Percentiles rank a stretch among this genome's conserved stretches.
Evolutionary conservation across 306 rosid genomes (phyloP).

Genomic region (Argentina anserina): DNA sequence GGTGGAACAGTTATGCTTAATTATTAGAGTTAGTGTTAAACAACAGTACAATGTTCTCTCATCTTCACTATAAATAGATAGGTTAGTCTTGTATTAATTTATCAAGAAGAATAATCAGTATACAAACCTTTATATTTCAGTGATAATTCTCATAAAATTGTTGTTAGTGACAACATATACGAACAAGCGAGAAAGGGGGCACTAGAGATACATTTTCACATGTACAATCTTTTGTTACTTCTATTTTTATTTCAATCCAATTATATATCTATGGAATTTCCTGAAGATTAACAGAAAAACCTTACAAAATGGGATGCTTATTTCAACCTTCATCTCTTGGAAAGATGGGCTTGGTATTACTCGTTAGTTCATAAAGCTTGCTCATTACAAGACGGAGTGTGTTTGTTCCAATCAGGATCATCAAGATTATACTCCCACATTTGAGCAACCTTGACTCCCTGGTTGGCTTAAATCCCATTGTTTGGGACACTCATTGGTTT

Average conservation of each 20-base stretch:
- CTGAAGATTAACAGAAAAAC: neutral
- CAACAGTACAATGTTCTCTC: no score
- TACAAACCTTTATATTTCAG: no score
- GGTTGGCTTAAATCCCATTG: conserved; percentile 19
- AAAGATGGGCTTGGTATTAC: neutral
- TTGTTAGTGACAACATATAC: neutral
- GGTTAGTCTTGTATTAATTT: no score
- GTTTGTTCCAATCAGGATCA: conserved; percentile 8
- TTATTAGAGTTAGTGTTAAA: no score
- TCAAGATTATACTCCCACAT: conserved; percentile 25
- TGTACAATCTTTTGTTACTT: neutral
- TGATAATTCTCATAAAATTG: neutral
- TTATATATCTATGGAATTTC: neutral
- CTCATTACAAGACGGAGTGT: neutral
- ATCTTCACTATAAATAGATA: no score
- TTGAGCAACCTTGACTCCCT: conserved; percentile 14
- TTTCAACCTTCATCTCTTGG: neutral
- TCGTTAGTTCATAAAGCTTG: neutral
- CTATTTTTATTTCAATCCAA: neutral
- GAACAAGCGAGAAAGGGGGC: neutral
- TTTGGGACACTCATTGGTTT: conserved; percentile 29
- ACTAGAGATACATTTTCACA: neutral
- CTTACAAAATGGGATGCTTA: neutral
- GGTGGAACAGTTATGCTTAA: no score
- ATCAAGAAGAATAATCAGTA: no score